phyloP scores from a whole-genome alignment of 2,329 filamentous ascomycete species.

The Arthrinium puccinioides region DNA sequence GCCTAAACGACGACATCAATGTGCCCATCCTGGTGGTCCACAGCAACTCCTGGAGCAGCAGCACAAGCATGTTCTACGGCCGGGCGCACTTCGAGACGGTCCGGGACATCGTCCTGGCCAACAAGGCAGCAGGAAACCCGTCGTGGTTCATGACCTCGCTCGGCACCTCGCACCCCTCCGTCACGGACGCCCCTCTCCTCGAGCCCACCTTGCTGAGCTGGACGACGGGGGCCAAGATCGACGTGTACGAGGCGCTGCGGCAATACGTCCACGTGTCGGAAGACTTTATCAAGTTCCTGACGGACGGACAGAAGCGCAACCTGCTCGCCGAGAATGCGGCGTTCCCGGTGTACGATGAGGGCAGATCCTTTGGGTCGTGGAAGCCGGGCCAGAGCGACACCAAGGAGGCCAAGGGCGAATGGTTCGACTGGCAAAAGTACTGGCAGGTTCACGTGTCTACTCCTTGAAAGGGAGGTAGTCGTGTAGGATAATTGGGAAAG shows the following conservation, averaged over 20 bases:
- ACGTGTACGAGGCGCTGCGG: conserved; percentile 45
- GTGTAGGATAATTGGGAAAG: too few relatives aligned
- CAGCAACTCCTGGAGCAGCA: conserved; percentile 56
- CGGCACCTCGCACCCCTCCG: conserved; percentile 52
- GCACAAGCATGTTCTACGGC: conserved; percentile 51
- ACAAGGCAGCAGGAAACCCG: conserved; percentile 34
- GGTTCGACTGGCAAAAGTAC: conserved; percentile 32
- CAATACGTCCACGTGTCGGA: conserved; percentile 54
- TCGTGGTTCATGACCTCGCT: conserved; percentile 49
- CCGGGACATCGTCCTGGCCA: conserved; percentile 41
- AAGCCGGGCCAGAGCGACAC: conserved; percentile 22
- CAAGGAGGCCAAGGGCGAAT: conserved; percentile 17
- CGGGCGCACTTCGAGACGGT: conserved; percentile 59
- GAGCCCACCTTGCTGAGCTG: conserved; percentile 53
- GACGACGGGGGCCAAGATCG: conserved; percentile 54
- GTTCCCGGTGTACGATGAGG: conserved; percentile 32
- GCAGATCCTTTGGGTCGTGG: conserved; percentile 23
- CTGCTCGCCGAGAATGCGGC: conserved; percentile 41
- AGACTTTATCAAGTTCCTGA: conserved; percentile 47
- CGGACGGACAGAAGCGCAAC: conserved; percentile 31
- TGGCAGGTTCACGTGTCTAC: conserved; percentile 24
- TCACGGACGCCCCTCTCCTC: conserved; percentile 60
- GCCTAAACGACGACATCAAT: conserved; percentile 49
- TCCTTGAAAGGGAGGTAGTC: not conserved
- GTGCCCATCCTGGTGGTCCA: conserved; percentile 56